Evolutionary conservation across 768 basidiomycete genomes (phyloP).

Genomic region (Lepiota subincarnata): DNA sequence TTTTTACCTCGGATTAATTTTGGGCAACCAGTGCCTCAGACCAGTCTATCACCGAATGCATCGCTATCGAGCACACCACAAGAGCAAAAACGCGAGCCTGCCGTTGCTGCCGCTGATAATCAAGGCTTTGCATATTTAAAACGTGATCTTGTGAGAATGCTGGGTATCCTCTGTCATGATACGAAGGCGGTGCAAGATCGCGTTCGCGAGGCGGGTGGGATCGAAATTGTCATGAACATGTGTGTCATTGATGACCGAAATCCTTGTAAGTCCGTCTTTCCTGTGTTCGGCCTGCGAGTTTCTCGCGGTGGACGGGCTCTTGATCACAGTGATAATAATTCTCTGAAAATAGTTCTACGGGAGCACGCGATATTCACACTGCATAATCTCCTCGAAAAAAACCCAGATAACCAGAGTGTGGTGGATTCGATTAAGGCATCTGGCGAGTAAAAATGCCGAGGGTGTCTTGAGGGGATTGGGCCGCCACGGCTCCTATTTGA

Average conservation of each 20-base stretch:
- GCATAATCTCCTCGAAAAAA: conserved; percentile 71
- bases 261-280: conserved; percentile 64
- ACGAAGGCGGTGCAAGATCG: conserved; percentile 69
- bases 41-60: conserved; percentile 23
- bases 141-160: conserved; percentile 81
- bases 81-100: background rate
- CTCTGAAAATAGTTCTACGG: conserved; percentile 59
- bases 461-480: conserved; percentile 41
- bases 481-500: conserved; percentile 29
- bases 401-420: conserved; percentile 74
- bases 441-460: conserved; percentile 53
- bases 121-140: conserved; percentile 82
- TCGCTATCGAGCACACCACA: conserved; percentile 21
- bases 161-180: conserved; percentile 73
- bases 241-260: conserved; percentile 90
- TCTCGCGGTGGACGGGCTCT: background rate
- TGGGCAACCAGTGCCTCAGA: conserved; percentile 49
- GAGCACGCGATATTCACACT: conserved; percentile 90
- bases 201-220: conserved; percentile 64
- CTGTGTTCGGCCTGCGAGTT: conserved; percentile 11
- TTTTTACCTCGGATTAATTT: conserved; percentile 86
- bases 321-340: conserved; percentile 10
- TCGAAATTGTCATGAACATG: conserved; percentile 80
- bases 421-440: conserved; percentile 70
- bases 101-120: conserved; percentile 25